Evolutionary conservation across 2,329 filamentous ascomycete genomes (phyloP).

Genomic region (Fusarium irregulare): DNA sequence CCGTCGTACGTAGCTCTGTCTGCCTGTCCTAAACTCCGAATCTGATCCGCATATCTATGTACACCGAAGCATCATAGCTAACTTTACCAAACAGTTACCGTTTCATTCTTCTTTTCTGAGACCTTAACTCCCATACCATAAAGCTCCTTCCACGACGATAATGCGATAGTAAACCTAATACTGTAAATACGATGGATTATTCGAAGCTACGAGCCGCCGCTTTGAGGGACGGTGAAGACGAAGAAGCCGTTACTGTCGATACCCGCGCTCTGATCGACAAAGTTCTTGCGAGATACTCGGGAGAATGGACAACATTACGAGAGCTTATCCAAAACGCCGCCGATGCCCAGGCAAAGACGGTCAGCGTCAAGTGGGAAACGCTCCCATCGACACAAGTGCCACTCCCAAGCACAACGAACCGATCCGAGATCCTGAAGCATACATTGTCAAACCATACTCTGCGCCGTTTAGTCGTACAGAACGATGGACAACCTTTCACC

Average conservation of each 20-base stretch:
- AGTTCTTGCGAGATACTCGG: slow-evolving; percentile 93
- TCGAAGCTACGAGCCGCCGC: slow-evolving; percentile 86
- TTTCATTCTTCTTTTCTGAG: background rate
- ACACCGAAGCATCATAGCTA: slow-evolving; percentile 4
- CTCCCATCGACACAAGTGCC: slow-evolving; percentile 83
- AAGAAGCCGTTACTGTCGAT: slow-evolving; percentile 98
- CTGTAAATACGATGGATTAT: slow-evolving; percentile 69
- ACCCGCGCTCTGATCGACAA: slow-evolving; percentile 98
- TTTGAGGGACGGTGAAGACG: slow-evolving; percentile 85
- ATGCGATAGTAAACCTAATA: slow-evolving; percentile 35
- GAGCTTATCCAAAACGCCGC: slow-evolving; percentile 99
- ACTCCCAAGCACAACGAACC: slow-evolving; percentile 71
- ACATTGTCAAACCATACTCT: slow-evolving; percentile 86
- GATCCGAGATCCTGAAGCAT: slow-evolving; percentile 82
- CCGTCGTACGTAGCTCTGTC: slow-evolving; percentile 35
- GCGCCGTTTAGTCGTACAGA: slow-evolving; percentile 87
- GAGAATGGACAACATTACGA: slow-evolving; percentile 90
- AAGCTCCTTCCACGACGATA: slow-evolving; percentile 4
- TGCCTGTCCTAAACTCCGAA: slow-evolving; percentile 26
- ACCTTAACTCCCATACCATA: background rate
- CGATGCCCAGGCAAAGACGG: slow-evolving; percentile 90
- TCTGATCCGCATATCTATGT: background rate
- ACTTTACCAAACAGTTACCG: slow-evolving; percentile 1
- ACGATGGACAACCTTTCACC: slow-evolving; percentile 89
- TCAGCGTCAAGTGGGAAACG: slow-evolving; percentile 93